Evolutionary conservation across 495 filamentous ascomycete genomes (phyloP).

Genomic region (Halenospora varia): DNA sequence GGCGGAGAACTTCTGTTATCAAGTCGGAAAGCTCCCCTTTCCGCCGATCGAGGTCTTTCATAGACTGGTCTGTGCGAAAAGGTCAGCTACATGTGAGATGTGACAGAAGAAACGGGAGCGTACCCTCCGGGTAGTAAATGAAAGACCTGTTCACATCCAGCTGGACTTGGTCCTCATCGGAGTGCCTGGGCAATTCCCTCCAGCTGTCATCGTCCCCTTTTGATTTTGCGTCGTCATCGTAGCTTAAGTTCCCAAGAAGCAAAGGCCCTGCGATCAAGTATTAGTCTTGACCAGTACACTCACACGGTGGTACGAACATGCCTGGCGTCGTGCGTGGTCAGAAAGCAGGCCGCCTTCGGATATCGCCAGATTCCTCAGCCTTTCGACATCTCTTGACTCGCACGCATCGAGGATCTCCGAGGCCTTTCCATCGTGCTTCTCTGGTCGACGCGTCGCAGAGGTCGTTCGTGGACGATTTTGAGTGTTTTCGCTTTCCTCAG

Average conservation of each 20-base stretch:
- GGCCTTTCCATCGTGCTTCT: conserved; percentile 25
- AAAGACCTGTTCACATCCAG: conserved; percentile 95
- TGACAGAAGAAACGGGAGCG: conserved; percentile 20
- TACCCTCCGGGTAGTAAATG: conserved; percentile 89
- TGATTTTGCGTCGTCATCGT: conserved; percentile 6
- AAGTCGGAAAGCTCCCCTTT: conserved; percentile 70
- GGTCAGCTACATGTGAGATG: conserved; percentile 19
- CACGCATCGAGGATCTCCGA: conserved; percentile 65
- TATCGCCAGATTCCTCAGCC: conserved; percentile 62
- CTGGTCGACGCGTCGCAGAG: neutral
- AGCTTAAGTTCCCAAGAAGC: conserved; percentile 55
- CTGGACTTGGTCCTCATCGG: conserved; percentile 83
- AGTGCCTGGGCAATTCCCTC: conserved; percentile 58
- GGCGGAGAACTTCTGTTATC: conserved; percentile 71
- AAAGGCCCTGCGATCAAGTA: conserved; percentile 61
- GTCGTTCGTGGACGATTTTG: neutral
- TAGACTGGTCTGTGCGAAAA: conserved; percentile 28
- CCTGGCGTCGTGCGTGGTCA: conserved; percentile 74
- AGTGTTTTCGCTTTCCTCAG: conserved; percentile 11
- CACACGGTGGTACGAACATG: conserved; percentile 61
- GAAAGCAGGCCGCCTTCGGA: conserved; percentile 72
- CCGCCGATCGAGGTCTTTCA: conserved; percentile 48
- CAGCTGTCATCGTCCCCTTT: conserved; percentile 31
- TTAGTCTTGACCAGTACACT: conserved; percentile 10
- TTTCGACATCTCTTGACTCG: conserved; percentile 53